These are phyloP conservation scores for Coriolopsis trogii DNA, from an alignment of 1,284 basidiomycete species.

Conservation along the genomic window DNA sequence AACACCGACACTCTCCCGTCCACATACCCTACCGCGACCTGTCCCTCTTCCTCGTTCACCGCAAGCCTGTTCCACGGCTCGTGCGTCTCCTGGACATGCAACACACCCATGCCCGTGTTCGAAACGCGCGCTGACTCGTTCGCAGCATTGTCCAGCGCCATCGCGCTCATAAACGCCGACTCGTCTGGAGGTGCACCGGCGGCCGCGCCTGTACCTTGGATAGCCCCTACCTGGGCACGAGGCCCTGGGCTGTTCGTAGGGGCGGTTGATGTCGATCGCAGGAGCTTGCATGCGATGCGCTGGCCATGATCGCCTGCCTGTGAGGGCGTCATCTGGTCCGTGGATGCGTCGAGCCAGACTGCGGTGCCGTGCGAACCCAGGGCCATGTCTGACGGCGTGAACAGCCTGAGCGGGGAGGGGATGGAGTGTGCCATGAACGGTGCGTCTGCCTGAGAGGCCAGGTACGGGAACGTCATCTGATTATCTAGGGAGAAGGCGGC, in stretches of 20 bases:
- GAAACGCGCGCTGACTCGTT: conserved; percentile 19
- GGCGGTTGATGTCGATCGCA: conserved; percentile 18
- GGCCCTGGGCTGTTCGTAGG: conserved; percentile 15
- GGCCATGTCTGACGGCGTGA: conserved; percentile 53
- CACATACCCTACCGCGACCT: conserved; percentile 53
- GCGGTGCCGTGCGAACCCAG: conserved; percentile 63
- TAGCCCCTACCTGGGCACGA: too few relatives aligned
- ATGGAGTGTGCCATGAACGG: conserved; percentile 42
- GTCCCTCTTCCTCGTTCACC: conserved; percentile 61
- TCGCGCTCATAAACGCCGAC: conserved; percentile 4
- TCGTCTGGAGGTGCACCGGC: too few relatives aligned
- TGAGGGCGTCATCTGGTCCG: conserved; percentile 40
- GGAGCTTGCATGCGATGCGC: conserved; percentile 51
- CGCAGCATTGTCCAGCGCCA: conserved; percentile 24
- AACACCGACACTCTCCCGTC: conserved; percentile 54
- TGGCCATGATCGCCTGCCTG: conserved; percentile 55
- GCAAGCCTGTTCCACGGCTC: conserved; percentile 58
- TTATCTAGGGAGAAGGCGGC: conserved; percentile 28
- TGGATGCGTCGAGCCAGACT: conserved; percentile 65
- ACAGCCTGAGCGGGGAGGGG: conserved; percentile 60
- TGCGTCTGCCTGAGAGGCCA: conserved; percentile 6
- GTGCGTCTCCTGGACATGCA: conserved; percentile 41
- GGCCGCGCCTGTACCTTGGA: too few relatives aligned
- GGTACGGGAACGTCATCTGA: conserved; percentile 10
- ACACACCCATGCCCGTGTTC: conserved; percentile 42